These are phyloP conservation scores for Stemphylium vesicarium DNA, from an alignment of 2,329 filamentous ascomycete species.

Conservation along the genomic window DNA sequence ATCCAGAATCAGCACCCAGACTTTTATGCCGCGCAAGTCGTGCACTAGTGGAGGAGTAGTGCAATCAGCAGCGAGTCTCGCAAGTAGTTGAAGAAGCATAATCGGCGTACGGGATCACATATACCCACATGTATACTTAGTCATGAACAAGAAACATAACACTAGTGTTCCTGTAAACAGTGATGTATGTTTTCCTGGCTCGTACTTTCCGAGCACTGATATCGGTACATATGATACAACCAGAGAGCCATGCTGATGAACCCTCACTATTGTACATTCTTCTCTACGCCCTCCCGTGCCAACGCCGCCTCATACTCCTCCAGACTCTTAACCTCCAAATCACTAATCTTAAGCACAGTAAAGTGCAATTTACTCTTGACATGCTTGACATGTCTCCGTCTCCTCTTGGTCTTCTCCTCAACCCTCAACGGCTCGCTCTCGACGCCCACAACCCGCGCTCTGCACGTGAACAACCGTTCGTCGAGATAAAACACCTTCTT, in stretches of 20 bases:
- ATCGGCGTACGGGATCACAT: slow-evolving; percentile 6
- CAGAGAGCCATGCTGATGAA: not conserved
- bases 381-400: slow-evolving; percentile 69
- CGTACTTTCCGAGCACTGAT: not conserved
- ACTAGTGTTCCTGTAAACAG: not conserved
- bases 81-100: not conserved
- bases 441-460: slow-evolving; percentile 81
- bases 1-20: slow-evolving; percentile 80
- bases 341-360: slow-evolving; percentile 83
- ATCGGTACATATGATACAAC: slow-evolving; percentile 27
- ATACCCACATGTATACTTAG: slow-evolving; percentile 12
- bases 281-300: slow-evolving; percentile 3
- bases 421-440: slow-evolving; percentile 71
- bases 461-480: slow-evolving; percentile 81
- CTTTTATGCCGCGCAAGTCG: slow-evolving; percentile 55
- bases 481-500: slow-evolving; percentile 70
- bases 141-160: slow-evolving; percentile 1
- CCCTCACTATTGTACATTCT: slow-evolving; percentile 12
- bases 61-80: not conserved
- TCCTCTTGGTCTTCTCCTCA: slow-evolving; percentile 68
- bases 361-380: slow-evolving; percentile 90
- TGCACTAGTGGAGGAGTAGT: slow-evolving; percentile 26
- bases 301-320: slow-evolving; percentile 59
- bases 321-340: slow-evolving; percentile 71
- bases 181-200: not conserved